phyloP scores from a whole-genome alignment of 2,329 filamentous ascomycete genomes.

The Pseudopyricularia javanii region DNA sequence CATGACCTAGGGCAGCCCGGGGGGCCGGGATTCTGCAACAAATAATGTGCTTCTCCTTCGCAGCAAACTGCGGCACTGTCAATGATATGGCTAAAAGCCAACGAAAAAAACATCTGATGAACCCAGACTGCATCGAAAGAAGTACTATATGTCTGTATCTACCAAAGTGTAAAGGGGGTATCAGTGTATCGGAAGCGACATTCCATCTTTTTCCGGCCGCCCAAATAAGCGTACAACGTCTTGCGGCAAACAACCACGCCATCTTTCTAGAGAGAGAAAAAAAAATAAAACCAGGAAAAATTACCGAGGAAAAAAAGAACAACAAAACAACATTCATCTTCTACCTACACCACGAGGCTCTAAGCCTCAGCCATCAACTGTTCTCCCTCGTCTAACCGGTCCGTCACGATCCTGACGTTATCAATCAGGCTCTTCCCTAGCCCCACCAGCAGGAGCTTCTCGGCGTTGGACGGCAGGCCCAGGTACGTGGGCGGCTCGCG shows the following conservation, averaged over 20 bases:
- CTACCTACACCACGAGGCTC: background rate
- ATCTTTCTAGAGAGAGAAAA: background rate
- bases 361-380: slow-evolving; percentile 61
- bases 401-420: slow-evolving; percentile 74
- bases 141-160: no score
- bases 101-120: no score
- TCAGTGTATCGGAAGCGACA: background rate
- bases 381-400: slow-evolving; percentile 87
- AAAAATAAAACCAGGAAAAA: background rate
- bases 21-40: no score
- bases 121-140: no score
- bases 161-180: background rate
- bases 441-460: slow-evolving; percentile 85
- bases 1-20: no score
- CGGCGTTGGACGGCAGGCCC: slow-evolving; percentile 85
- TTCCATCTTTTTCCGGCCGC: background rate
- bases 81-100: no score
- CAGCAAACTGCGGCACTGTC: no score
- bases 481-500: slow-evolving; percentile 93
- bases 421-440: slow-evolving; percentile 75
- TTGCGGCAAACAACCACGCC: background rate
- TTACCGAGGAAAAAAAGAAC: background rate
- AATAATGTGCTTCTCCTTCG: no score
- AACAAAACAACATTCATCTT: background rate
- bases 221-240: background rate